phyloP scores from a whole-genome alignment of 2,329 filamentous ascomycete genomes.

The Fusarium pseudograminearum region DNA sequence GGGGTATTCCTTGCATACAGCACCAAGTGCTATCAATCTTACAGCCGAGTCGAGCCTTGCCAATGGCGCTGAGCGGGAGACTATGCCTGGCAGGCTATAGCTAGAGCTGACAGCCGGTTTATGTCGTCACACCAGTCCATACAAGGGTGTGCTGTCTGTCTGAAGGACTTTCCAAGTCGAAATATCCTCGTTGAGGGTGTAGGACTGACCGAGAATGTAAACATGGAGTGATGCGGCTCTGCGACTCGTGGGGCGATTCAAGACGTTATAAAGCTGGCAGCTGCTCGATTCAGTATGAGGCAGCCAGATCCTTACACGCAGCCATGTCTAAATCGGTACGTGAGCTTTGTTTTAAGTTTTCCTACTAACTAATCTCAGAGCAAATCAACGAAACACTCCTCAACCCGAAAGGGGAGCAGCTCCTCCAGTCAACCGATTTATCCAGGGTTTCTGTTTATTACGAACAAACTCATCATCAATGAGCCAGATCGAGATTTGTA shows the following conservation, averaged over 20 bases:
- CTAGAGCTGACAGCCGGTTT: conserved; percentile 26
- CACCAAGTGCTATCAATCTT: conserved; percentile 29
- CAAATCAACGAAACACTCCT: conserved; percentile 15
- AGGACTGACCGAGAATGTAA: conserved; percentile 42
- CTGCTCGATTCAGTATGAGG: not conserved
- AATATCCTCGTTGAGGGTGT: conserved; percentile 5
- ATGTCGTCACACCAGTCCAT: conserved; percentile 37
- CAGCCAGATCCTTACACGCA: not conserved
- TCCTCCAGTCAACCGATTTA: not conserved
- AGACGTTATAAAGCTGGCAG: conserved; percentile 38
- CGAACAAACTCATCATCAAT: conserved; percentile 52
- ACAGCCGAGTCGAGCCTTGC: not conserved
- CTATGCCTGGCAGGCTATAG: conserved; percentile 22
- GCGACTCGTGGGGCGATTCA: not conserved
- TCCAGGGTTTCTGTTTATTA: conserved; percentile 55
- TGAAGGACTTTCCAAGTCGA: conserved; percentile 1
- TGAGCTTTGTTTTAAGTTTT: not conserved
- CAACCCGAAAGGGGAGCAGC: conserved; percentile 25
- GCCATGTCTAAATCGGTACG: conserved; percentile 33
- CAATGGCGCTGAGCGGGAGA: conserved; percentile 9
- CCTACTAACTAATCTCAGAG: conserved; percentile 18
- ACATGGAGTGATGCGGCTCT: conserved; percentile 40
- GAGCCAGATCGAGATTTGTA: conserved; percentile 13
- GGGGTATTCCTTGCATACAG: conserved; percentile 19
- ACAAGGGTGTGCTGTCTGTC: not conserved